Percentiles rank a stretch among this genome's conserved stretches.
These are phyloP conservation scores for Tetraselmis chui DNA, from an alignment of 139 green algal species.

Conservation along the genomic window DNA sequence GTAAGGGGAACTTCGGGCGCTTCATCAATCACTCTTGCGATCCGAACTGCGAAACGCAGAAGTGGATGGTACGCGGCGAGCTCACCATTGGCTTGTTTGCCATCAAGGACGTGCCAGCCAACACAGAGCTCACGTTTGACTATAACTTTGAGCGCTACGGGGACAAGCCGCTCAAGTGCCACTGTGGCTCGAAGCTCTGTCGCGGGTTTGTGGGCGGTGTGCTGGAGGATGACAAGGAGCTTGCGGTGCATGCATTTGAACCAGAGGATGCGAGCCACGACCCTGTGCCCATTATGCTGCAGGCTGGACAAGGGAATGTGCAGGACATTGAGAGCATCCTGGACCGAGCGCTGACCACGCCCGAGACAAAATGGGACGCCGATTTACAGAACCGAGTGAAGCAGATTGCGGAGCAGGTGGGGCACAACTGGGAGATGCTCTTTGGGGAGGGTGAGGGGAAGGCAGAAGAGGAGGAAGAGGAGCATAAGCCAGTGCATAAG, in stretches of 20 bases:
- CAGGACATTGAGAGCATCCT: not conserved
- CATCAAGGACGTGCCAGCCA: slow-evolving; percentile 51
- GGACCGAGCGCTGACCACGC: not conserved
- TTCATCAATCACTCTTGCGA: slow-evolving; percentile 99
- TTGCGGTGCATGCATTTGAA: slow-evolving; percentile 5
- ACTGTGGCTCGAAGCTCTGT: slow-evolving; percentile 52
- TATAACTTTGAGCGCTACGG: slow-evolving; percentile 99
- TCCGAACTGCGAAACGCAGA: slow-evolving; percentile 97
- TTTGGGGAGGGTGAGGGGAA: not conserved
- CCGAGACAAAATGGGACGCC: not conserved
- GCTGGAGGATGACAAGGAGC: slow-evolving; percentile 33
- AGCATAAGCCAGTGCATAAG: not conserved
- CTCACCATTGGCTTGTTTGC: slow-evolving; percentile 94
- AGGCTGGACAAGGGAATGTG: not conserved
- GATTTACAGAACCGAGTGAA: not conserved
- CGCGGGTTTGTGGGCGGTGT: slow-evolving; percentile 77
- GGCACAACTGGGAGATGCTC: not conserved
- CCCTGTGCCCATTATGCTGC: not conserved
- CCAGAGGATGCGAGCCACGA: not conserved
- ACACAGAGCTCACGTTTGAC: slow-evolving; percentile 94
- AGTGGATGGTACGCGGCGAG: slow-evolving; percentile 93
- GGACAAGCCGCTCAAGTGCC: slow-evolving; percentile 69
- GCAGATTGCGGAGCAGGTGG: not conserved
- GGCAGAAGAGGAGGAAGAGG: not conserved
- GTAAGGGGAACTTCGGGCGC: slow-evolving; percentile 81